Conservation (phyloP, 306 rosid species). For the Quillaja saponaria region DNA sequence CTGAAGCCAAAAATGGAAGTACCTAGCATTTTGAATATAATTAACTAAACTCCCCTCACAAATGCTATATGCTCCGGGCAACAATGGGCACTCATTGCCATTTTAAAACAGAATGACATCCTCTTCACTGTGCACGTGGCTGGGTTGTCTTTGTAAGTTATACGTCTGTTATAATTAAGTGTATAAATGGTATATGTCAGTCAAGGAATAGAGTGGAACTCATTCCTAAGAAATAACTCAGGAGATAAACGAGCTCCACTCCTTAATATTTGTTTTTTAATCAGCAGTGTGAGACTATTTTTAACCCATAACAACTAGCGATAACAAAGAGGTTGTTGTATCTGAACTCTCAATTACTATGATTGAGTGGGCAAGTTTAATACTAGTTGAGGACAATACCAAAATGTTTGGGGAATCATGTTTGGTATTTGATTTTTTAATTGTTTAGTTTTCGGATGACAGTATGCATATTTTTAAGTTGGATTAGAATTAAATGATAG, state of each 20-base stretch:
- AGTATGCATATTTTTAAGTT: background rate
- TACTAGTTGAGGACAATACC: slow-evolving; percentile 14
- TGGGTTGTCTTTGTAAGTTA: too few species aligned
- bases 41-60: slow-evolving; percentile 38
- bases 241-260: too few species aligned
- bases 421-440: slow-evolving; percentile 5
- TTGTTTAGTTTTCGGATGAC: slow-evolving; percentile 4
- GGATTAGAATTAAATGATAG: background rate
- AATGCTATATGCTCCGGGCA: slow-evolving; percentile 38
- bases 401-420: too few species aligned
- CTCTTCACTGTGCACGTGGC: slow-evolving; percentile 20
- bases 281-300: too few species aligned
- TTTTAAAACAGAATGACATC: slow-evolving; percentile 26
- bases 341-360: background rate
- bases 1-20: slow-evolving; percentile 49
- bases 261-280: too few species aligned
- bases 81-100: slow-evolving; percentile 39
- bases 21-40: slow-evolving; percentile 32
- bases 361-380: background rate
- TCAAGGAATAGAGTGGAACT: background rate
- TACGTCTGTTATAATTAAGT: too few species aligned
- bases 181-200: too few species aligned
- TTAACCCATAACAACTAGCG: too few species aligned
- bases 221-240: too few species aligned
- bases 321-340: too few species aligned